Evolutionary conservation across 768 basidiomycete species (phyloP).

Genomic region (Leccinum boreale): DNA sequence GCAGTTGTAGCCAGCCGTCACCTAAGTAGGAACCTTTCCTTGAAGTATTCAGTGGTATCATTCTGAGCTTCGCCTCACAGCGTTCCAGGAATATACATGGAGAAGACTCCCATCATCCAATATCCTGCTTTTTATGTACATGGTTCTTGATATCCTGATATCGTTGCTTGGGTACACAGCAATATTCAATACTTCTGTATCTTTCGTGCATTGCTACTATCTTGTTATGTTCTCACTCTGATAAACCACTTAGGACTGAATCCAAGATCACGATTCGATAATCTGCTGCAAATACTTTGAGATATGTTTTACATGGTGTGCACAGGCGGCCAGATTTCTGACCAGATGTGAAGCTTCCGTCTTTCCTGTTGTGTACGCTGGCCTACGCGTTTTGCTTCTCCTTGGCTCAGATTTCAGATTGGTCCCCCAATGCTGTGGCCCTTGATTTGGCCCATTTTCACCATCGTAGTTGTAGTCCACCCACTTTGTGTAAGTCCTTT

Average conservation of each 20-base stretch:
- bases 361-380: conserved; percentile 67
- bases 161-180: conserved; percentile 69
- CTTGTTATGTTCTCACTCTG: background rate
- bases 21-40: conserved; percentile 40
- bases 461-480: conserved; percentile 59
- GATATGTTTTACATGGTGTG: conserved; percentile 32
- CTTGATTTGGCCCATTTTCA: conserved; percentile 69
- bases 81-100: conserved; percentile 51
- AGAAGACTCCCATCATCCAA: conserved; percentile 63
- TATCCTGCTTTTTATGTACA: conserved; percentile 79
- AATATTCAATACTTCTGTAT: conserved; percentile 93
- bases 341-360: conserved; percentile 57
- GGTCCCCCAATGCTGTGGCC: conserved; percentile 67
- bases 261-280: conserved; percentile 66
- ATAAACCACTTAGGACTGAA: conserved; percentile 54
- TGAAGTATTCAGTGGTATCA: background rate
- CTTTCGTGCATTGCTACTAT: conserved; percentile 52
- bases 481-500: conserved; percentile 58
- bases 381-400: conserved; percentile 85
- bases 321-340: background rate
- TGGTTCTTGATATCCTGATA: conserved; percentile 75
- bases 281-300: conserved; percentile 76
- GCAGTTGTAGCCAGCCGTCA: conserved; percentile 61
- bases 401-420: conserved; percentile 60
- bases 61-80: conserved; percentile 34